A percentile compares a stretch with the other conserved stretches of the same genome.
These are phyloP conservation scores for Lupinus albus DNA, from an alignment of 306 rosid species.

Conservation along the genomic window DNA sequence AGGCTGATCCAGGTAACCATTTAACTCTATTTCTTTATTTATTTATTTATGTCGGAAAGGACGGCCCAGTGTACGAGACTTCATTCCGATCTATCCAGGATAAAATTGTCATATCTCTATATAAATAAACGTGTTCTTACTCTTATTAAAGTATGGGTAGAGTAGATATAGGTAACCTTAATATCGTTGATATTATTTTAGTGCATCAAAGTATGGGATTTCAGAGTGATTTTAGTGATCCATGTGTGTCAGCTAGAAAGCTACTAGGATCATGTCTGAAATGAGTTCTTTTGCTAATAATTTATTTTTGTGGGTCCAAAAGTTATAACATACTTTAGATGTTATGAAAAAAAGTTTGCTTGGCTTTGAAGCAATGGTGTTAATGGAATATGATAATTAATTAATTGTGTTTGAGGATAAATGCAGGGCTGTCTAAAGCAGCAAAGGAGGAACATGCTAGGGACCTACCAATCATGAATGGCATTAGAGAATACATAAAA, in stretches of 20 bases:
- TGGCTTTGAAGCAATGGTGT: slow-evolving; percentile 46
- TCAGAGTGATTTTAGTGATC: not conserved
- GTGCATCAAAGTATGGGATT: too few species aligned
- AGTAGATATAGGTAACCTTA: too few species aligned
- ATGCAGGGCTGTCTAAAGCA: slow-evolving; percentile 69
- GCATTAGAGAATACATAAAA: slow-evolving; percentile 84
- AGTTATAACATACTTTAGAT: not conserved
- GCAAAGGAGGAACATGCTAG: slow-evolving; percentile 90
- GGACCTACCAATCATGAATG: slow-evolving; percentile 93
- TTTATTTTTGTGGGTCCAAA: not conserved
- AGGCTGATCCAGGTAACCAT: slow-evolving; percentile 75
- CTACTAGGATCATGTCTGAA: not conserved
- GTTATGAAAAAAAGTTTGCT: slow-evolving; percentile 27
- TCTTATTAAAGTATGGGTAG: too few species aligned
- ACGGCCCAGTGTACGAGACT: too few species aligned
- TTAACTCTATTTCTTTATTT: too few species aligned
- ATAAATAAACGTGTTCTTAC: too few species aligned
- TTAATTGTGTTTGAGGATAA: slow-evolving; percentile 15
- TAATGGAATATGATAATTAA: not conserved
- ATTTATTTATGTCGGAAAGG: too few species aligned
- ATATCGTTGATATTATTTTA: too few species aligned
- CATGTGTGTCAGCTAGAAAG: not conserved
- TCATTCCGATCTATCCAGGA: too few species aligned
- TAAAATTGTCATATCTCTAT: too few species aligned
- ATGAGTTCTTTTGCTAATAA: not conserved